Conservation (phyloP, 2,329 filamentous ascomycete species). For the Aspergillus hortae region DNA sequence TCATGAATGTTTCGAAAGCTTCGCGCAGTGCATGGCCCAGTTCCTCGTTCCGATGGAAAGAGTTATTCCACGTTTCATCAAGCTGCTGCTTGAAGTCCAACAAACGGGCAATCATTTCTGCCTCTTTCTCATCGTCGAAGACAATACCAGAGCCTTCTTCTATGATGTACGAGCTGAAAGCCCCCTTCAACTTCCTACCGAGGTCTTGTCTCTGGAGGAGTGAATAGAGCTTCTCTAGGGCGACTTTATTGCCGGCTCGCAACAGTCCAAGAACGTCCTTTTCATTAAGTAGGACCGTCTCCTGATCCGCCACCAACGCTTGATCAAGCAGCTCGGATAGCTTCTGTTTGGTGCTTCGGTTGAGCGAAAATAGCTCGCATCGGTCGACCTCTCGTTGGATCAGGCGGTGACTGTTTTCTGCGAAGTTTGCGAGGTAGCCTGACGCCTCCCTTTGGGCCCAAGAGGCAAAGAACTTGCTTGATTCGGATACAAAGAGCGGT, state of each 20-base stretch:
- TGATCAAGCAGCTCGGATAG: constrained; percentile 71
- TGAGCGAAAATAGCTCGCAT: constrained; percentile 77
- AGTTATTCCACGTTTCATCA: constrained; percentile 70
- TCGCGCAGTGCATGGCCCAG: constrained; percentile 78
- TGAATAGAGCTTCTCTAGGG: constrained; percentile 73
- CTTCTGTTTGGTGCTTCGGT: constrained; percentile 75
- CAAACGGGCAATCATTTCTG: constrained; percentile 82
- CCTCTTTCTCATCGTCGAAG: constrained; percentile 70
- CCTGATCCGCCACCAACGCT: constrained; percentile 66
- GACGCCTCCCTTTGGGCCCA: constrained; percentile 67
- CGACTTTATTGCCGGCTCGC: constrained; percentile 63
- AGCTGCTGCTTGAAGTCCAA: constrained; percentile 76
- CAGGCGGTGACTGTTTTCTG: constrained; percentile 64
- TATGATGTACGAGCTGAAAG: constrained; percentile 78
- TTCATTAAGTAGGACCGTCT: constrained; percentile 62
- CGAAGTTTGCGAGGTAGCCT: constrained; percentile 69
- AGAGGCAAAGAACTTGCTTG: constrained; percentile 63
- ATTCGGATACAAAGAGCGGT: constrained; percentile 65
- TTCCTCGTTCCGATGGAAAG: constrained; percentile 73
- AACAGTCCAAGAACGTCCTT: constrained; percentile 70
- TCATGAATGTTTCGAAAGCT: constrained; percentile 86
- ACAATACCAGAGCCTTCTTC: constrained; percentile 73
- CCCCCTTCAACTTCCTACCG: constrained; percentile 63
- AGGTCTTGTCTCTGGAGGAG: constrained; percentile 70
- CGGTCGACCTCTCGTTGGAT: constrained; percentile 69